A percentile compares a stretch with the other conserved stretches of the same genome.
Evolutionary conservation across 345 rosid genomes (phyloP).

Genomic region (Eucalyptus cloeziana): DNA sequence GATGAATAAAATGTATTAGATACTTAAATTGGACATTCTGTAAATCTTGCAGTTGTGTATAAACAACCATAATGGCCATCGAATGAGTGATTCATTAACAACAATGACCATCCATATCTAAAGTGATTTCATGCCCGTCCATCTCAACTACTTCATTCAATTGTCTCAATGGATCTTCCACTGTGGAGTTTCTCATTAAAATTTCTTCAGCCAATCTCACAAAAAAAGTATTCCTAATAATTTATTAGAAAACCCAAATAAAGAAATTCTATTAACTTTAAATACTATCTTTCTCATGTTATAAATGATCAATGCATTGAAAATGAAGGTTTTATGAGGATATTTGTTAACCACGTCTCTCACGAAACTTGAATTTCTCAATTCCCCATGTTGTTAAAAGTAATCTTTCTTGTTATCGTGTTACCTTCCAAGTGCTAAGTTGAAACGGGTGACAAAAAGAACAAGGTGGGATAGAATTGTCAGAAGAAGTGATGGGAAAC

Average conservation of each 20-base stretch:
- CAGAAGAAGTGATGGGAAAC: background rate
- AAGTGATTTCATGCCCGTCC: background rate
- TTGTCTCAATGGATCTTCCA: background rate
- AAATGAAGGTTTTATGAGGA: background rate
- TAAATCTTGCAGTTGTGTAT: accelerated
- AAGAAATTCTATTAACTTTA: background rate
- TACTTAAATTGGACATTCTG: background rate
- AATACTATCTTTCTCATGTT: accelerated
- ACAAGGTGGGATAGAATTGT: background rate
- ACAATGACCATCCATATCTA: background rate
- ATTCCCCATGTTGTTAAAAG: background rate
- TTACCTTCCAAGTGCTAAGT: background rate
- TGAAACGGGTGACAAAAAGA: background rate
- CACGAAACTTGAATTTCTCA: background rate
- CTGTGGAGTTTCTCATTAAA: accelerated
- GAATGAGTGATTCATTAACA: background rate
- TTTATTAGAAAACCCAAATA: background rate
- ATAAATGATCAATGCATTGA: accelerated
- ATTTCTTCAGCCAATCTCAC: accelerated
- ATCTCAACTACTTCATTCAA: background rate
- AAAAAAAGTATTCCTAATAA: accelerated
- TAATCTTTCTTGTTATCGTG: background rate
- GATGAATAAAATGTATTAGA: background rate
- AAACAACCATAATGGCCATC: background rate
- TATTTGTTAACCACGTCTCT: background rate